A percentile compares a stretch with the other conserved stretches of the same genome.
These are phyloP conservation scores for Backusella sp. DNA, from an alignment of 192 early-diverging fungal genomes.

Conservation along the genomic window DNA sequence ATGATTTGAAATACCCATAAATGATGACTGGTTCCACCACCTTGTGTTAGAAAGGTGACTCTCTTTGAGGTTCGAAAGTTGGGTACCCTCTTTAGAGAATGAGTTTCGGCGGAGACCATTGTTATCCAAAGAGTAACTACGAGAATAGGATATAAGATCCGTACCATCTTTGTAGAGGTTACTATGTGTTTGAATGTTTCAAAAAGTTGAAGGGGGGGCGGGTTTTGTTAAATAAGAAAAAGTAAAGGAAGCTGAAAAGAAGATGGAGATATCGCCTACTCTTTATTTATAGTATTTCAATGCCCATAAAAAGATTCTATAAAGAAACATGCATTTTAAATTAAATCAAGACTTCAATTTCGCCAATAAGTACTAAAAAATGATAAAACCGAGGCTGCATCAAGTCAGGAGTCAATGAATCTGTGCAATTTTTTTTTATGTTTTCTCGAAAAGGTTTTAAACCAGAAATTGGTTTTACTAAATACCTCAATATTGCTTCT, in stretches of 20 bases:
- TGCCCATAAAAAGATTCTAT: background rate
- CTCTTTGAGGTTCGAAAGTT: slow-evolving; percentile 5
- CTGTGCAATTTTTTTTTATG: too few relatives aligned
- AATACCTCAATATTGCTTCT: too few relatives aligned
- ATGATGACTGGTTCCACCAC: slow-evolving; percentile 18
- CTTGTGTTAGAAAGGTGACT: background rate
- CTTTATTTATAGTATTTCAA: background rate
- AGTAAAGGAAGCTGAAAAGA: background rate
- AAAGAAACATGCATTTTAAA: background rate
- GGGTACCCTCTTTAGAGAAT: background rate
- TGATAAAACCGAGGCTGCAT: too few relatives aligned
- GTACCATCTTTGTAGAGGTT: background rate
- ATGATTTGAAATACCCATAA: slow-evolving; percentile 24
- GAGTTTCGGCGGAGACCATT: background rate
- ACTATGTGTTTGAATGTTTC: background rate
- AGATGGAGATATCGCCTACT: background rate
- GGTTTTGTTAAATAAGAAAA: background rate
- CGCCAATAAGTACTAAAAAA: background rate
- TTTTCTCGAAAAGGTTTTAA: too few relatives aligned
- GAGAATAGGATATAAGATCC: background rate
- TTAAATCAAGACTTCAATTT: background rate
- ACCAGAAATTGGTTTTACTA: too few relatives aligned
- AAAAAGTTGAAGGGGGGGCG: too few relatives aligned
- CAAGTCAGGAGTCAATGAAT: too few relatives aligned
- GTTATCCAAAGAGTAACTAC: background rate